These are phyloP conservation scores for Sodiomyces alkalinus DNA, from an alignment of 2,329 filamentous ascomycete genomes.

Conservation along the genomic window DNA sequence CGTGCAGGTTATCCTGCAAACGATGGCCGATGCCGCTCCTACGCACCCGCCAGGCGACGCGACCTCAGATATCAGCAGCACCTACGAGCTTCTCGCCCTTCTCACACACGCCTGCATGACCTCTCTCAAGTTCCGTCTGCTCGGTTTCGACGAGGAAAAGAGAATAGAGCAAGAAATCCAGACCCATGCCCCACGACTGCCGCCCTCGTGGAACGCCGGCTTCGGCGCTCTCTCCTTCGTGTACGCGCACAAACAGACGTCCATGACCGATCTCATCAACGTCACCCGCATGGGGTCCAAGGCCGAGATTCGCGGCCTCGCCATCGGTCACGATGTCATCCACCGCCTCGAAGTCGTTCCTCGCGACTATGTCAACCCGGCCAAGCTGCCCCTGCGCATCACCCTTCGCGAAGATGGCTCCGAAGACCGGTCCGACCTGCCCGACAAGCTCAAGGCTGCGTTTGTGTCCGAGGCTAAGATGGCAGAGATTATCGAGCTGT, in stretches of 20 bases:
- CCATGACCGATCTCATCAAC: conserved; percentile 71
- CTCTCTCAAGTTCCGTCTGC: conserved; percentile 63
- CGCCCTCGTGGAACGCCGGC: conserved; percentile 64
- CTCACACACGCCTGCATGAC: conserved; percentile 73
- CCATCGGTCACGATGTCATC: conserved; percentile 66
- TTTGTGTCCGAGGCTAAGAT: conserved; percentile 65
- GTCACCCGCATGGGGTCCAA: conserved; percentile 70
- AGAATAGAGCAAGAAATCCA: conserved; percentile 46
- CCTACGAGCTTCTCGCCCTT: conserved; percentile 72
- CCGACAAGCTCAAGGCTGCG: conserved; percentile 35
- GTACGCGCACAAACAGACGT: conserved; percentile 74
- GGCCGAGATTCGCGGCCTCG: conserved; percentile 69
- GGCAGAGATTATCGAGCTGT: conserved; percentile 50
- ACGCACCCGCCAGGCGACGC: conserved; percentile 35
- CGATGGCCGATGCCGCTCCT: conserved; percentile 45
- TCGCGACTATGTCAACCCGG: conserved; percentile 58
- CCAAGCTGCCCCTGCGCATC: conserved; percentile 40
- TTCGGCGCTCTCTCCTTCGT: conserved; percentile 63
- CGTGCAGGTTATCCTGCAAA: conserved; percentile 30
- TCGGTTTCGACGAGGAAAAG: conserved; percentile 76
- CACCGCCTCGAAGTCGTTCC: conserved; percentile 59
- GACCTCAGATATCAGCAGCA: conserved; percentile 48
- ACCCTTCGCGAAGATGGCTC: conserved; percentile 23
- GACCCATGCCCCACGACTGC: conserved; percentile 46
- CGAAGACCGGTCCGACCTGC: conserved; percentile 35